phyloP scores from a whole-genome alignment of 2,329 filamentous ascomycete species.

The Chrysosphaeria jannelii region DNA sequence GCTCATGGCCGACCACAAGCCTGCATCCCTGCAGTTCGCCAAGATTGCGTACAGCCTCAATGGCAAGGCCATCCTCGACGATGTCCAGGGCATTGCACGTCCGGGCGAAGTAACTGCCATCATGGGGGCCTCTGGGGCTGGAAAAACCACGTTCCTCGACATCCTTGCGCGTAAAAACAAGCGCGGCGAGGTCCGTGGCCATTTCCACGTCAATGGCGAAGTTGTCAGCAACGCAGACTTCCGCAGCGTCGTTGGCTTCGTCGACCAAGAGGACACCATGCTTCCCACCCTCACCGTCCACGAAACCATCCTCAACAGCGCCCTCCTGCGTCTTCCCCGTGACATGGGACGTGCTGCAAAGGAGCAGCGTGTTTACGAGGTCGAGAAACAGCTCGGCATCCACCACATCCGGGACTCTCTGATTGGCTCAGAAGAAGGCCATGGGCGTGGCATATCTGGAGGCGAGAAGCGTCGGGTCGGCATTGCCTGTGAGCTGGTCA shows the following conservation, averaged over 20 bases:
- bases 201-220: conserved; percentile 84
- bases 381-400: conserved; percentile 88
- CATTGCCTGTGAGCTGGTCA: conserved; percentile 92
- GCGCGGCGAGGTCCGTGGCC: conserved; percentile 43
- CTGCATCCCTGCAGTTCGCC: conserved; percentile 64
- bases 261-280: conserved; percentile 96
- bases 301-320: conserved; percentile 88
- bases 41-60: conserved; percentile 69
- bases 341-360: conserved; percentile 77
- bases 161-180: conserved; percentile 95
- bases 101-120: conserved; percentile 92
- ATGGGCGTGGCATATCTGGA: conserved; percentile 80
- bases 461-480: conserved; percentile 89
- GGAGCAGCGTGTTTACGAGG: conserved; percentile 68
- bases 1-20: conserved; percentile 74
- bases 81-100: conserved; percentile 60
- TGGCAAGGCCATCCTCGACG: conserved; percentile 56
- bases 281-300: conserved; percentile 86
- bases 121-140: conserved; percentile 92
- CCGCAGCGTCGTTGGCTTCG: conserved; percentile 78
- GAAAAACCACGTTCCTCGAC: conserved; percentile 91
- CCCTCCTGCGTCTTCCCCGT: conserved; percentile 64
- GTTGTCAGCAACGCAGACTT: conserved; percentile 63
- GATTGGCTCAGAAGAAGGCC: conserved; percentile 87
- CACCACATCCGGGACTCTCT: conserved; percentile 79